Conservation (phyloP, 2,329 filamentous ascomycete species). For the Laburnicola sp. region DNA sequence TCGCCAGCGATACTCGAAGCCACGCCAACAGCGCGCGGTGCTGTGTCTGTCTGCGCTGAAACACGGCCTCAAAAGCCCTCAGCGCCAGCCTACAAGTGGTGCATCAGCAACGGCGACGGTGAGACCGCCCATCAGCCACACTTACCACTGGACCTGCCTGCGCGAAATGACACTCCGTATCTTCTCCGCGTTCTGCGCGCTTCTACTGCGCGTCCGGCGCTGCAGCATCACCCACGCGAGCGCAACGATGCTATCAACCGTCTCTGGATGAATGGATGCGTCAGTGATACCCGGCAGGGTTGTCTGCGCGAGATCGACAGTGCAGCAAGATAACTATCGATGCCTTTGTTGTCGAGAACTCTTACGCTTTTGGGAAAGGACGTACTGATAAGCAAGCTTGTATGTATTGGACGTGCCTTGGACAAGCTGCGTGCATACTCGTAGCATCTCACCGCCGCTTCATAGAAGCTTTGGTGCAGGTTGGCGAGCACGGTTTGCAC, state of each 20-base stretch:
- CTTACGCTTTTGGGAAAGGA: slow-evolving; percentile 25
- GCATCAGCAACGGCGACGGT: slow-evolving; percentile 18
- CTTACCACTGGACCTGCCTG: slow-evolving; percentile 65
- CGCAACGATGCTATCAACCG: slow-evolving; percentile 67
- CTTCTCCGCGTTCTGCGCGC: slow-evolving; percentile 53
- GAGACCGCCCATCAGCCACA: slow-evolving; percentile 37
- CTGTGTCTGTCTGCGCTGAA: slow-evolving; percentile 71
- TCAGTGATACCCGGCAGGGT: slow-evolving; percentile 21
- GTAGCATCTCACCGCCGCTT: slow-evolving; percentile 75
- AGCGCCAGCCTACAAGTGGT: slow-evolving; percentile 62
- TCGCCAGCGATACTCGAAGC: slow-evolving; percentile 55
- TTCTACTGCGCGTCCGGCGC: slow-evolving; percentile 50
- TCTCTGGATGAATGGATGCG: slow-evolving; percentile 50
- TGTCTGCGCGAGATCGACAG: slow-evolving; percentile 30
- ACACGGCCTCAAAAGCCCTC: slow-evolving; percentile 68
- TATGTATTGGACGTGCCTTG: slow-evolving; percentile 57
- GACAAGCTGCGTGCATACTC: slow-evolving; percentile 64
- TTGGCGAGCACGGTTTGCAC: slow-evolving; percentile 70
- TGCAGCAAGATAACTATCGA: slow-evolving; percentile 20
- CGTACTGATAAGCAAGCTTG: slow-evolving; percentile 63
- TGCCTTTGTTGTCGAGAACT: slow-evolving; percentile 18
- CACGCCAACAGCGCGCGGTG: slow-evolving; percentile 68
- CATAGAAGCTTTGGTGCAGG: slow-evolving; percentile 71
- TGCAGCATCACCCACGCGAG: slow-evolving; percentile 67
- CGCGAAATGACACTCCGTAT: slow-evolving; percentile 58